These are phyloP conservation scores for Xanthoconium purpureum DNA, from an alignment of 768 basidiomycete species.

Conservation along the genomic window DNA sequence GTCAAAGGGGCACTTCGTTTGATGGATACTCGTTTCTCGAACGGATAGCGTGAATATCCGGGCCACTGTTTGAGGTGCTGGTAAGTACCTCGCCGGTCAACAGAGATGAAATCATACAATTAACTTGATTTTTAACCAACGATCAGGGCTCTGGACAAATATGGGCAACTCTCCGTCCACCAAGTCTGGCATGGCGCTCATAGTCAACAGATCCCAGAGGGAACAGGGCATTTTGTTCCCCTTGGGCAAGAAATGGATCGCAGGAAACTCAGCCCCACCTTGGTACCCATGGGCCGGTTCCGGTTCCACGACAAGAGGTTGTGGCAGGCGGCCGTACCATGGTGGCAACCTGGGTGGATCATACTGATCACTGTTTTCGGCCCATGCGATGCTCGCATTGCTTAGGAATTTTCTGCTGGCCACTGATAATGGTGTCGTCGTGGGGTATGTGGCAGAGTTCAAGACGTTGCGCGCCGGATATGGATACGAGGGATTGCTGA, in stretches of 20 bases:
- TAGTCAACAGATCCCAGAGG: slow-evolving; percentile 20
- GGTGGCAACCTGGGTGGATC: neutral
- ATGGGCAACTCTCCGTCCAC: slow-evolving; percentile 20
- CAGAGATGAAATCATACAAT: slow-evolving; percentile 25
- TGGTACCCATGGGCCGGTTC: slow-evolving; percentile 6
- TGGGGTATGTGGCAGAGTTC: slow-evolving; percentile 19
- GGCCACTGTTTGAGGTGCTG: slow-evolving; percentile 40
- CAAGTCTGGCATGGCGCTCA: slow-evolving; percentile 26
- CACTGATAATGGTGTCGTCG: slow-evolving; percentile 2
- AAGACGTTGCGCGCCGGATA: slow-evolving; percentile 31
- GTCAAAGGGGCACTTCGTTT: slow-evolving; percentile 32
- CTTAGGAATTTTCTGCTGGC: slow-evolving; percentile 7
- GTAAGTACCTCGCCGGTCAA: neutral
- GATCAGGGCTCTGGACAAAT: slow-evolving; percentile 17
- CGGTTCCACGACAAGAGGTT: slow-evolving; percentile 16
- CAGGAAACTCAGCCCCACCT: slow-evolving; percentile 18
- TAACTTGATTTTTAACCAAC: slow-evolving; percentile 36
- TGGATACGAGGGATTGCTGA: slow-evolving; percentile 24
- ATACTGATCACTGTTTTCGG: slow-evolving; percentile 2
- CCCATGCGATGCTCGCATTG: neutral
- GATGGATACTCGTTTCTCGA: slow-evolving; percentile 38
- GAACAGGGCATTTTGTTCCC: slow-evolving; percentile 27
- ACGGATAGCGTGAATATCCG: slow-evolving; percentile 40
- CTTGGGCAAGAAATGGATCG: slow-evolving; percentile 33
- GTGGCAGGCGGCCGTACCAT: slow-evolving; percentile 21